Conservation (phyloP, 2,329 filamentous ascomycete genomes). For the Alternaria sp. region DNA sequence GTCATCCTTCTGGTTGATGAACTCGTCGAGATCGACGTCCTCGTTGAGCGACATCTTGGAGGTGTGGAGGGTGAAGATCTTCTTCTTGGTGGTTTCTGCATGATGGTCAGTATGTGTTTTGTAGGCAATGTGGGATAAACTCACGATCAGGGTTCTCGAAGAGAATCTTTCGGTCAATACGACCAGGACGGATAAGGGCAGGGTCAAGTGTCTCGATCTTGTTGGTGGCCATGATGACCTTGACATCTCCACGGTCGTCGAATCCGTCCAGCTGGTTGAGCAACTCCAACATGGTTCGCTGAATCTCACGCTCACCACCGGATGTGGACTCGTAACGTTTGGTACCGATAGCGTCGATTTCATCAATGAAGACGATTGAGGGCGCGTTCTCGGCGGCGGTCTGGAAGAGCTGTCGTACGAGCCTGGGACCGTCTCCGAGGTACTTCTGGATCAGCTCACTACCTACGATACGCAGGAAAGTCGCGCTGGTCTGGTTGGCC, state of each 20-base stretch:
- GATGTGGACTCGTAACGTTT: slow-evolving; percentile 98
- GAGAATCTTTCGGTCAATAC: slow-evolving; percentile 97
- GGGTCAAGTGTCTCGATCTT: slow-evolving; percentile 99
- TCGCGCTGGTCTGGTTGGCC: slow-evolving; percentile 98
- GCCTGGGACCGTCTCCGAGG: slow-evolving; percentile 89
- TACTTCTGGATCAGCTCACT: slow-evolving; percentile 99
- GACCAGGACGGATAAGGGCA: slow-evolving; percentile 91
- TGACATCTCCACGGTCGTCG: slow-evolving; percentile 97
- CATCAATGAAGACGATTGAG: slow-evolving; percentile 98
- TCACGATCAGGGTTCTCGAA: slow-evolving; percentile 74
- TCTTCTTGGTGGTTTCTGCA: slow-evolving; percentile 88
- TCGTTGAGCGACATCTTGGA: slow-evolving; percentile 97
- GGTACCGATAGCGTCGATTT: slow-evolving; percentile 98
- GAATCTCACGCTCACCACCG: slow-evolving; percentile 94
- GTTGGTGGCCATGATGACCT: slow-evolving; percentile 99
- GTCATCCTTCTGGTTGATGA: slow-evolving; percentile 98
- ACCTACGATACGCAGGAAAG: slow-evolving; percentile 95
- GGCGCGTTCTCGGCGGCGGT: slow-evolving; percentile 95
- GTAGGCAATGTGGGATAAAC: slow-evolving; percentile 31
- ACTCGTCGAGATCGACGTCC: slow-evolving; percentile 98
- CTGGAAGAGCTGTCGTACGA: slow-evolving; percentile 96
- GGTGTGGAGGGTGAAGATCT: slow-evolving; percentile 98
- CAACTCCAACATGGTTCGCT: slow-evolving; percentile 97
- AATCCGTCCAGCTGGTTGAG: slow-evolving; percentile 99
- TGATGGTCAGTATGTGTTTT: slow-evolving; percentile 60